Evolutionary conservation across 2,329 filamentous ascomycete species (phyloP), one percentile per base, ranked within the genome.

Genomic region (Cryphonectria japonica): DNA sequence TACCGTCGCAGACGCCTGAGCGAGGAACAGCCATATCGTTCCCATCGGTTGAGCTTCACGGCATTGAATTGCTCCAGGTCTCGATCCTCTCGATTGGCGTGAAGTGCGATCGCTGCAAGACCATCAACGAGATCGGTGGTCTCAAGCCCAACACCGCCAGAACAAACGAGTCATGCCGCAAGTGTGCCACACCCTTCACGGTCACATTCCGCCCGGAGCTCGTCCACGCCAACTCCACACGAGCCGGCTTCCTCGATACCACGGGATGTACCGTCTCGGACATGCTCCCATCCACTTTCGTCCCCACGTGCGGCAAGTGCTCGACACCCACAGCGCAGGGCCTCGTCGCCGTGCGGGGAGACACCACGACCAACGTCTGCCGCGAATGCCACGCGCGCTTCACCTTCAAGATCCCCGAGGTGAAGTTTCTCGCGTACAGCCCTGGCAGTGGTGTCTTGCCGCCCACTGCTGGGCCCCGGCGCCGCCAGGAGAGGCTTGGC

Each of bases 41-140:
- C 75, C 93, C 94, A 0, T 89, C 87, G 37, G 83, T 96, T 71
- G 92, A 95, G 76, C 86, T 97, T 1, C 87, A 93, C 77, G 88
- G 91, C 52, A 91, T 96, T 72, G 93, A 96, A 77, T 81, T 96
- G 2, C 84, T 97, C 11, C 89, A 95, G 75, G 80, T 95, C 1
- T 83, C 86, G 0, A 84, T 87, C 34, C 82, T 96, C 43, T 90
- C 88, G 71, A 83, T 96, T 73, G 91, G 87, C 3, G 84, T 94
- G 73, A 95, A 94, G 78, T 97, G 93, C 78, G 88, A 91, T 67
- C 88, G 93, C 52, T 97, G 93, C 84, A 94, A 91, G 78, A 91
- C 92, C 4, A 79, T 85, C 16, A 89, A 90, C 76, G 93, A 96
- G 73, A 81, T 95, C 57, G 88, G 88, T 9, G 88, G 89, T 34